A percentile compares a stretch with the other conserved stretches of the same genome.
Conservation (phyloP, 345 rosid species). For the Hibiscus trionum region DNA sequence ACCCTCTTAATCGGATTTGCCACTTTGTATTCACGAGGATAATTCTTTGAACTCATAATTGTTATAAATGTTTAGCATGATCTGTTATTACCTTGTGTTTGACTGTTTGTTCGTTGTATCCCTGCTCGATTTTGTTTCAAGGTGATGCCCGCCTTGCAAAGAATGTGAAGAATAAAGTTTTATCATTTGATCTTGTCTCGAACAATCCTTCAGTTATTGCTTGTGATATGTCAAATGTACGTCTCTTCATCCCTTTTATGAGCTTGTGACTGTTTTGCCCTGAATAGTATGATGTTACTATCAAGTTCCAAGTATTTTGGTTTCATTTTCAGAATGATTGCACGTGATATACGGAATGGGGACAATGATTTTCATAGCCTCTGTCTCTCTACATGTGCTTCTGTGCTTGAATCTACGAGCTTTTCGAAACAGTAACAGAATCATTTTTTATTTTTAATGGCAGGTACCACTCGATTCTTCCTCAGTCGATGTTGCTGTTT, state of each 20-base stretch:
- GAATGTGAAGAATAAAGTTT: conserved; percentile 80
- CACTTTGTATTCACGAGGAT: conserved; percentile 1
- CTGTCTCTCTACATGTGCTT: neutral
- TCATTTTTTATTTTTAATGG: conserved; percentile 15
- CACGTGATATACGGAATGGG: neutral
- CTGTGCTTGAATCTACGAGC: neutral
- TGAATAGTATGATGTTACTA: no score
- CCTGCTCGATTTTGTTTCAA: conserved; percentile 26
- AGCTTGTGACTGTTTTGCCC: neutral
- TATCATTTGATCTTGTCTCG: conserved; percentile 82
- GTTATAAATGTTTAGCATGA: neutral
- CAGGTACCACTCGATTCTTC: conserved; percentile 66
- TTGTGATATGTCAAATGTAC: conserved; percentile 88
- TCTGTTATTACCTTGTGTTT: neutral
- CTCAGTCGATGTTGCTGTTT: conserved; percentile 72
- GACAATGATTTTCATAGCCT: neutral
- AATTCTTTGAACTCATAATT: neutral
- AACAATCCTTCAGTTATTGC: conserved; percentile 72
- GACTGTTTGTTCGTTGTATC: no score
- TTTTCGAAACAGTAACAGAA: neutral
- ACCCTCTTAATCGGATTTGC: conserved; percentile 9
- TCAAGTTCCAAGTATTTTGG: neutral
- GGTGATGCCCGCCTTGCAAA: conserved; percentile 86
- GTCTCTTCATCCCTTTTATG: neutral
- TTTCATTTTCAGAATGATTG: neutral